Percentiles rank a stretch among this genome's conserved stretches.
phyloP scores from a whole-genome alignment of 2,329 filamentous ascomycete genomes.

The Paramyrothecium sp. region DNA sequence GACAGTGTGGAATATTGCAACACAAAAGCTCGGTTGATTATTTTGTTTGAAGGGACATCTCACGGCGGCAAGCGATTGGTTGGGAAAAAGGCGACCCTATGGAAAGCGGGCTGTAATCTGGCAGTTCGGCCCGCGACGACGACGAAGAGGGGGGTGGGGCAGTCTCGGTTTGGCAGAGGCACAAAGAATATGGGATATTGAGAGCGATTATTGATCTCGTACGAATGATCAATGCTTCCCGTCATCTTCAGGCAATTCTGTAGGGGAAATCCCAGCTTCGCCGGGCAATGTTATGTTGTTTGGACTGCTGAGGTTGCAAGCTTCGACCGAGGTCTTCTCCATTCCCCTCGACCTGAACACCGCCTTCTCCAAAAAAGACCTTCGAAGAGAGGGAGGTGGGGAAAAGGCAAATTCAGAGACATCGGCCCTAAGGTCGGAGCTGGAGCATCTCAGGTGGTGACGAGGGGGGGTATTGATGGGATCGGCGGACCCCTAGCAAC shows the following conservation, averaged over 20 bases:
- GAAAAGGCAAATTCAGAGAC: background rate
- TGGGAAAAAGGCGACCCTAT: background rate
- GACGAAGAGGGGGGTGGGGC: background rate
- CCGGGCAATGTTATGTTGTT: no score
- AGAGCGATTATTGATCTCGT: no score
- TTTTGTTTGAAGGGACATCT: background rate
- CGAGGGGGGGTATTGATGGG: background rate
- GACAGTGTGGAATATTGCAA: background rate
- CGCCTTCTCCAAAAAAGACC: background rate
- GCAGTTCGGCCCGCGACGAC: conserved; percentile 2
- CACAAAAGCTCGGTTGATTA: background rate
- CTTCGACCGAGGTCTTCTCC: no score
- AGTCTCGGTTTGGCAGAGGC: no score
- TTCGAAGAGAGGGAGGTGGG: background rate
- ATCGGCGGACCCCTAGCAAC: background rate
- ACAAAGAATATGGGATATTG: no score
- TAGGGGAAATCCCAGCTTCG: no score
- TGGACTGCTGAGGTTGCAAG: no score
- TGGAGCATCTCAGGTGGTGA: background rate
- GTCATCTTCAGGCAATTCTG: no score
- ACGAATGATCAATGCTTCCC: no score
- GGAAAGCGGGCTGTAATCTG: background rate
- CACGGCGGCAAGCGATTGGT: background rate
- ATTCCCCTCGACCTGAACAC: background rate
- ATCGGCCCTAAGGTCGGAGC: background rate